Evolutionary conservation across 2,329 filamentous ascomycete genomes (phyloP), one percentile per base, ranked within the genome.

Genomic region (Fusarium heterosporum): DNA sequence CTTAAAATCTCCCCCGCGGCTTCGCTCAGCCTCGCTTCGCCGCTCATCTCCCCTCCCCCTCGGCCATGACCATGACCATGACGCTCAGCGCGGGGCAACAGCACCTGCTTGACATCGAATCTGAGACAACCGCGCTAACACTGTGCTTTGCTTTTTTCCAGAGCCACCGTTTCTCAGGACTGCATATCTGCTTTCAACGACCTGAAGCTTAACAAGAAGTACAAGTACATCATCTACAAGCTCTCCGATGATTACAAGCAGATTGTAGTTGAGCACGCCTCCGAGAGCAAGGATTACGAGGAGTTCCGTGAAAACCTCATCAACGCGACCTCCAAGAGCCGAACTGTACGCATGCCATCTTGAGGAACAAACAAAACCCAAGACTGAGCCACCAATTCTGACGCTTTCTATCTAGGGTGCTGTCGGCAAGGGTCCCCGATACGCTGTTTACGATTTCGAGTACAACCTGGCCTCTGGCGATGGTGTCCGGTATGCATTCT

Each of bases 171-270:
- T 75, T 82, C 86, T 70, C 85, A 87, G 77, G 90, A 94, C 61
- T 93, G 91, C 86, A 87, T 88, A 78, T 78, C 79, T 71, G 80
- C 83, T 62, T 95, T 90, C 87, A 93, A 94, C 81, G 90, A 94
- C 73, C 87, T 95, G 71, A 95, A 95, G 88, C 89, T 93, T 73
- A 85, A 82, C 81, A 93, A 93, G 82, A 89, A 88, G 84, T 85
- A 88, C 84, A 94, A 93, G 83, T 96, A 87, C 86, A 90, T 96
- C 83, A 89, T 96, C 85, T 95, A 87, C 89, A 93, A 93, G 86
- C 88, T 96, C 78, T 90, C 89, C 70, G 91, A 94, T 81, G 87
- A 93, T 84, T 89, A 89, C 86, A 93, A 90, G 82, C 81, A 93
- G 82, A 93, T 96, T 78, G 89, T 91, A 61, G 88, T 96, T 73